These are phyloP conservation scores for Lasiosphaeria hispida DNA, from an alignment of 495 filamentous ascomycete species.

Conservation along the genomic window DNA sequence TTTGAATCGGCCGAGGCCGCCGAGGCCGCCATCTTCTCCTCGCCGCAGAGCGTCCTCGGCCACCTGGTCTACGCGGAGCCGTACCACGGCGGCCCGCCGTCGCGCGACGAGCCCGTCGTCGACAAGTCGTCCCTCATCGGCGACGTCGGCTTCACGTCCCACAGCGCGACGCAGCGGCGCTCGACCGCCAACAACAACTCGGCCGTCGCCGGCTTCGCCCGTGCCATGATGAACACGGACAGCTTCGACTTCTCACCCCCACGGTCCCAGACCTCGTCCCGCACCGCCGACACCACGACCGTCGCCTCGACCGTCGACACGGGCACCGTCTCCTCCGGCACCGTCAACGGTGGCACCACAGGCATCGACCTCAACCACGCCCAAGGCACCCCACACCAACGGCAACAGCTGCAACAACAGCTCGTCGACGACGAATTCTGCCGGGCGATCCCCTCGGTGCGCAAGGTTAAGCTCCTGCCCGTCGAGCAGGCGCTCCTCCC, in stretches of 20 bases:
- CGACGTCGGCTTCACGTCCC: conserved; percentile 10
- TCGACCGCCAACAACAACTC: background rate
- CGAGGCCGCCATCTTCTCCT: conserved; percentile 69
- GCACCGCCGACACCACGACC: conserved; percentile 49
- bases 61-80: conserved; percentile 75
- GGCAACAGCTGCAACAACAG: background rate
- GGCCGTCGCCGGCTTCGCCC: conserved; percentile 2
- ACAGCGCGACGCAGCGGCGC: background rate
- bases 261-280: conserved; percentile 44
- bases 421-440: conserved; percentile 31
- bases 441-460: conserved; percentile 45
- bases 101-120: conserved; percentile 60
- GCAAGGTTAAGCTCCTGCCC: conserved; percentile 47
- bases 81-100: conserved; percentile 68
- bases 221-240: conserved; percentile 15
- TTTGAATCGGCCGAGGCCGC: conserved; percentile 81
- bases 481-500: conserved; percentile 66
- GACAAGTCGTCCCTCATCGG: conserved; percentile 19
- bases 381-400: background rate
- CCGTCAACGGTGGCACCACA: conserved; percentile 48
- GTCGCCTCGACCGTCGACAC: conserved; percentile 31
- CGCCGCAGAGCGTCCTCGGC: conserved; percentile 74
- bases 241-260: conserved; percentile 28
- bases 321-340: conserved; percentile 57
- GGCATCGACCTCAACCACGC: conserved; percentile 6